Conservation (phyloP, 352 stramenopile genomes). For the Globisporangium canariense region DNA sequence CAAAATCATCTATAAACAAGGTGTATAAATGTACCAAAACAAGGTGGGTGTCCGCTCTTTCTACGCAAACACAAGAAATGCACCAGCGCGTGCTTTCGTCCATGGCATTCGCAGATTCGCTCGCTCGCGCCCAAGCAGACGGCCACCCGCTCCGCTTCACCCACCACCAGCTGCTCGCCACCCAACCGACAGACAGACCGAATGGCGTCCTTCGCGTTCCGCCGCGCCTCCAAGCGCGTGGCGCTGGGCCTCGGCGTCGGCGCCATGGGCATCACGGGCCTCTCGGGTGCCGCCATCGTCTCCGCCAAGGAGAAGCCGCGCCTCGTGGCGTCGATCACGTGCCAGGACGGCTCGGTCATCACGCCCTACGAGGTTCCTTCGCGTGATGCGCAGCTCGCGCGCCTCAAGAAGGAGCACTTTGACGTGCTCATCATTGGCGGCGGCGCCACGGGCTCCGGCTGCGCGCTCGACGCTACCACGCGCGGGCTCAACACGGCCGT, state of each 20-base stretch:
- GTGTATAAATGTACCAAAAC: not conserved
- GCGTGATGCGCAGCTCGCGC: slow-evolving; percentile 60
- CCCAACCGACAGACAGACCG: not conserved
- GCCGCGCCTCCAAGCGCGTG: slow-evolving; percentile 48
- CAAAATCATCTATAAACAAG: not conserved
- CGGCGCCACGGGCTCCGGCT: slow-evolving; percentile 90
- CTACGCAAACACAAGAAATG: slow-evolving; percentile 1
- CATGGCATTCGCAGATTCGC: slow-evolving; percentile 39
- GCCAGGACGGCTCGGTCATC: slow-evolving; percentile 82
- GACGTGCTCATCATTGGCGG: slow-evolving; percentile 93
- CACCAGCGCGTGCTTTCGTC: no score
- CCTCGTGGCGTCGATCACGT: slow-evolving; percentile 75
- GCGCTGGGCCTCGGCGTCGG: slow-evolving; percentile 49
- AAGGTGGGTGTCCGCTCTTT: not conserved
- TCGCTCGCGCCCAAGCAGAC: slow-evolving; percentile 14
- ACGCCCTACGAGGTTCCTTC: slow-evolving; percentile 80
- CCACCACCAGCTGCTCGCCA: not conserved
- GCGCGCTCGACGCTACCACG: slow-evolving; percentile 87
- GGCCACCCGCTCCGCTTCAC: not conserved
- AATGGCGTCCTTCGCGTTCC: slow-evolving; percentile 68
- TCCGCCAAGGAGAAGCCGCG: slow-evolving; percentile 71
- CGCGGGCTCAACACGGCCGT: slow-evolving; percentile 92
- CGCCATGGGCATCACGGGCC: slow-evolving; percentile 39
- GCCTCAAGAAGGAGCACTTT: slow-evolving; percentile 89
- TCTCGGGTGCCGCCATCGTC: slow-evolving; percentile 61